Base-by-base conservation (phyloP, 371 early-diverging fungal species). In the Mucor indicus region DNA sequence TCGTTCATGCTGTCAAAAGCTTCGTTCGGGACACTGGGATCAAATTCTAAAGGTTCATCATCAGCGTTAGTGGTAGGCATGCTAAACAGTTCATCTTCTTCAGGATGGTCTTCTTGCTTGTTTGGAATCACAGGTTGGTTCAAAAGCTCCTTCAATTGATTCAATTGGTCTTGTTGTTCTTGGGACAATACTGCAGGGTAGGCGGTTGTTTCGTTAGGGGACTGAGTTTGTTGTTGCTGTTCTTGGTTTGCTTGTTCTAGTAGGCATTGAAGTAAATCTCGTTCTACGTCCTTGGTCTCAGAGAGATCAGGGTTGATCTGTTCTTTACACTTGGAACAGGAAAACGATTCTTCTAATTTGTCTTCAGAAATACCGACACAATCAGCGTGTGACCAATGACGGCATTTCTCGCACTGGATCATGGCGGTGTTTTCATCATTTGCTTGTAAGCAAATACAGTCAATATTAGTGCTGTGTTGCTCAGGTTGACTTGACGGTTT, bases 401-500 rank as follows among this genome's bases (percentile, higher is more conserved):
- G 51, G 46, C 79, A 78, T 13, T 68, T 55, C 36, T 77, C 81
- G 38, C 81, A 80, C 44, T 78, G 75, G 2, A 80, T 61, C 69
- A 76, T 64, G 2, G 62, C 53, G 11, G 66, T 64, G 12, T 17
- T 35, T 31, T 74, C 70, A n/a, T 71, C 65, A 0, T 53, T 58
- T 13, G 60, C 63, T 16, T 61, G 61, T 17, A 64, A 16, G 20
- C 44, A 44, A 13, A 36, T 44, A 24, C 35, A 27, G 13, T 38
- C 32, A 15, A 38, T 38, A 4, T 31, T 22, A 30, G 8, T 32
- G 16, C n/a, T 19, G 5, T 27, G 29, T 27, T 27, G 7, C 11
- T 27, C 29, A 11, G 5, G 7, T n/a, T n/a, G n/a, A n/a, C n/a
- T n/a, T n/a, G n/a, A n/a, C n/a, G n/a, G n/a, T 27, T 27, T 11